These are phyloP conservation scores for Melanogaster broomeanus DNA, from an alignment of 768 basidiomycete genomes.

Conservation along the genomic window DNA sequence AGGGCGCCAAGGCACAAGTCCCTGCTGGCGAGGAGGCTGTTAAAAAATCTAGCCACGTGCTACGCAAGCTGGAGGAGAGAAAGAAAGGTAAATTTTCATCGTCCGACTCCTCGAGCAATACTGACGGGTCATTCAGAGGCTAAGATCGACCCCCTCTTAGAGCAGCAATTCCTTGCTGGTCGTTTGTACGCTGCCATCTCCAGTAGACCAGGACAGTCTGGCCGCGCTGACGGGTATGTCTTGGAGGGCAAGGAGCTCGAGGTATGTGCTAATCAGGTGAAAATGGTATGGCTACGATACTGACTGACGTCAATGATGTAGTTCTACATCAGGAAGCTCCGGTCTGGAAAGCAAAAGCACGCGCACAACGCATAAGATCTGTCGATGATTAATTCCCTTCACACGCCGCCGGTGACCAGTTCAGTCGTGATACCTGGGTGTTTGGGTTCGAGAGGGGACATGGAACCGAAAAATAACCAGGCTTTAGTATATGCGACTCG, in stretches of 20 bases:
- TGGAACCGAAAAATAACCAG: constrained; percentile 6
- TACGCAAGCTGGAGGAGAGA: constrained; percentile 83
- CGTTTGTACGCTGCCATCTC: constrained; percentile 93
- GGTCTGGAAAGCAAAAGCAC: constrained; percentile 95
- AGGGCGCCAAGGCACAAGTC: constrained; percentile 62
- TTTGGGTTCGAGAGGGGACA: not conserved
- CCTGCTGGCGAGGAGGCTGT: constrained; percentile 53
- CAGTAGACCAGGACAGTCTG: constrained; percentile 95
- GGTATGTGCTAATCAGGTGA: constrained; percentile 44
- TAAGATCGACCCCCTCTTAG: constrained; percentile 89
- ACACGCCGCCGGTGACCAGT: not conserved
- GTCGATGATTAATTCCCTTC: not conserved
- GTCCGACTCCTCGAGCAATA: constrained; percentile 1
- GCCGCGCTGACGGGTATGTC: constrained; percentile 95
- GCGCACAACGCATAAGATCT: constrained; percentile 49
- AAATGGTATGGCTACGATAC: constrained; percentile 3
- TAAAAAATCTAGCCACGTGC: constrained; percentile 89
- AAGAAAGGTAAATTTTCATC: constrained; percentile 71
- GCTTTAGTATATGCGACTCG: constrained; percentile 12
- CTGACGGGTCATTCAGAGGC: constrained; percentile 54
- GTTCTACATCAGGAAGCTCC: constrained; percentile 95
- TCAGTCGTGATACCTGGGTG: constrained; percentile 5
- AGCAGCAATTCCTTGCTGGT: constrained; percentile 89
- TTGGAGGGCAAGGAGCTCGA: constrained; percentile 99
- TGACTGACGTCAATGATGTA: constrained; percentile 38